Evolutionary conservation across 83 land plant genomes (phyloP), one percentile per base, ranked within the genome.

Genomic region (Picea mariana): DNA sequence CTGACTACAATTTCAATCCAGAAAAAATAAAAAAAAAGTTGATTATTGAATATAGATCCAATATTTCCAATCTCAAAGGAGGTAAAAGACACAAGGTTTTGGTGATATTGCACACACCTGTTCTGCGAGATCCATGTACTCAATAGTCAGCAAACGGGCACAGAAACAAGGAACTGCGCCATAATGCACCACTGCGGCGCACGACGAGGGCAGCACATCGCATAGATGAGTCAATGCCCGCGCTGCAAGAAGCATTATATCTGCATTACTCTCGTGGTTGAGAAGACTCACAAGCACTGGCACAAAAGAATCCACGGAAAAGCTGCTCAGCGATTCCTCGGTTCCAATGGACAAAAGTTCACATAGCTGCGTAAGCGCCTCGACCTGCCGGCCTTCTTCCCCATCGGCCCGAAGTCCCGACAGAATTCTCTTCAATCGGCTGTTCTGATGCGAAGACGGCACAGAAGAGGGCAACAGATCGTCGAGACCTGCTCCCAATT

Each of bases 401-500:
- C 98, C 96, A 31, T 97, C 99, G 0, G 98, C 96, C 62, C 96
- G 89, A 84, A 98, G 79, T 26, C 98, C 97, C 4, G 99, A 88
- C 26, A 98, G 73, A 23, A 98, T 96, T 84, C 95, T 93, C 88
- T 98, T 98, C 67, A 12, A 55, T 55, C 77, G 68, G 81, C 85
- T 88, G 62, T 62, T 88, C 83, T 88, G 90, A 71, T 88, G 90
- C 7, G 88, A 83, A 52, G 85, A 83, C 6, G 89, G 59, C 59
- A 55, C 59, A 55, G 15, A 55, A 12, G 80, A 85, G 24, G 13
- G 86, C 90, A 4, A 89, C 77, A 11, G 96, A 89, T 2, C 98
- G 96, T 97, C 98, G 42, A 97, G 80, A 52, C 99, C 97, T n/a
- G 97, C 98, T 0, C 99, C 99, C 15, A 97, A 88, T 78, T 97